These are phyloP conservation scores for Trichosporon coremiiforme DNA, from an alignment of 1,284 basidiomycete species.

Conservation along the genomic window DNA sequence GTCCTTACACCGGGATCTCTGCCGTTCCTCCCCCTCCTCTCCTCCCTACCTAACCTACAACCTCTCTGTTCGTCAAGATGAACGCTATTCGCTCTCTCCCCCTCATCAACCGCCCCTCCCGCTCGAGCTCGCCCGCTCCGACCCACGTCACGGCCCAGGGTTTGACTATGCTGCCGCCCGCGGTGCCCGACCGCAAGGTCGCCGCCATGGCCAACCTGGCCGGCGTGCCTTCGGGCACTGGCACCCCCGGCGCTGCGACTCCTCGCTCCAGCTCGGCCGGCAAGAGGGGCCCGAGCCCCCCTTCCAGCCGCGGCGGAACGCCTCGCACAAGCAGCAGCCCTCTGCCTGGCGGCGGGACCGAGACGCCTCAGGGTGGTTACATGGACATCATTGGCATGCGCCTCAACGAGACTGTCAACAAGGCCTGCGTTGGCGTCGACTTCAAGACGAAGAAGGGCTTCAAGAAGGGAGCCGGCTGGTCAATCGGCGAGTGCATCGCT, in stretches of 20 bases:
- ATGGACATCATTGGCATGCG: slow-evolving; percentile 56
- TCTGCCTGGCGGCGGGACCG: slow-evolving; percentile 23
- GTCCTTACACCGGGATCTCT: slow-evolving; percentile 15
- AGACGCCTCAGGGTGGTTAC: slow-evolving; percentile 39
- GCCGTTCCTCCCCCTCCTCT: slow-evolving; percentile 16
- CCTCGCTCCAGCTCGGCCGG: slow-evolving; percentile 40
- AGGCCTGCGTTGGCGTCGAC: slow-evolving; percentile 53
- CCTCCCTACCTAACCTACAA: slow-evolving; percentile 5
- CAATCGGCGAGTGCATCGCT: slow-evolving; percentile 50
- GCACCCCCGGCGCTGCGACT: slow-evolving; percentile 10
- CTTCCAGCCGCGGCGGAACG: slow-evolving; percentile 32
- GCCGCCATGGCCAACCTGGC: slow-evolving; percentile 18
- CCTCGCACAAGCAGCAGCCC: slow-evolving; percentile 25
- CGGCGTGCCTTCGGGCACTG: slow-evolving; percentile 5
- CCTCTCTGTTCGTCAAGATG: slow-evolving; percentile 40
- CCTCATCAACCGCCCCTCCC: slow-evolving; percentile 56
- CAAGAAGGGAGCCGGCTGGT: slow-evolving; percentile 52
- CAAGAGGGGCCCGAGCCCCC: slow-evolving; percentile 30
- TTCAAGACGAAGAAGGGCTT: slow-evolving; percentile 54
- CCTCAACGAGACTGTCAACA: slow-evolving; percentile 56
- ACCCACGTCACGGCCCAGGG: slow-evolving; percentile 36
- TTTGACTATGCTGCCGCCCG: slow-evolving; percentile 22
- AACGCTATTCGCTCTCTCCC: slow-evolving; percentile 55
- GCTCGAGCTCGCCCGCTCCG: slow-evolving; percentile 53
- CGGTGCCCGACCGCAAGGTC: slow-evolving; percentile 24